phyloP scores from a whole-genome alignment of 2,329 filamentous ascomycete species.

The Paraconiothyrium sp. region DNA sequence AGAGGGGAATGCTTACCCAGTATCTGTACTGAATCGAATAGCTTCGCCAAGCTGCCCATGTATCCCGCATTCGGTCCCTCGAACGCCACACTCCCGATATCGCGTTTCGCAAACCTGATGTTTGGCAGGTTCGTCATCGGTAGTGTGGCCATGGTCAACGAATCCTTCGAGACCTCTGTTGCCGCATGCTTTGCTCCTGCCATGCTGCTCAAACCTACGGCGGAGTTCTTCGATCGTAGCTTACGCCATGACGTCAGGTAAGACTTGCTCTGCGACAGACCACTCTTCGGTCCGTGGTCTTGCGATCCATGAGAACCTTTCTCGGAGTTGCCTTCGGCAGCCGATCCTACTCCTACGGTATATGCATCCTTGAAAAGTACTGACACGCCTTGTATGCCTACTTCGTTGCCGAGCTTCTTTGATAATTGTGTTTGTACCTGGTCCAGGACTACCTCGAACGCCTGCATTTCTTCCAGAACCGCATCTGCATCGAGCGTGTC shows the following conservation, averaged over 20 bases:
- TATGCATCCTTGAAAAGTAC: slow-evolving; percentile 77
- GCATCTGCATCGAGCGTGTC: slow-evolving; percentile 92
- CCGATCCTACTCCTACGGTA: slow-evolving; percentile 42
- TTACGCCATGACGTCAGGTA: slow-evolving; percentile 90
- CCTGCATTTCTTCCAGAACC: slow-evolving; percentile 92
- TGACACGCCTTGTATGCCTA: slow-evolving; percentile 80
- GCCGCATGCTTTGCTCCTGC: slow-evolving; percentile 54
- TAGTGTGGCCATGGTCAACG: slow-evolving; percentile 65
- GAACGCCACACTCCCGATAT: slow-evolving; percentile 74
- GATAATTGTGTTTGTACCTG: slow-evolving; percentile 79
- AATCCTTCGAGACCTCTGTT: slow-evolving; percentile 63
- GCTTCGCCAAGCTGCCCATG: slow-evolving; percentile 85
- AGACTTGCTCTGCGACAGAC: slow-evolving; percentile 66
- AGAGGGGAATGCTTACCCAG: slow-evolving; percentile 72
- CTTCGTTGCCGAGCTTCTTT: slow-evolving; percentile 92
- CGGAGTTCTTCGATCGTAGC: slow-evolving; percentile 86
- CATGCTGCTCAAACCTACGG: slow-evolving; percentile 59
- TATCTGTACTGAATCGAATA: slow-evolving; percentile 93
- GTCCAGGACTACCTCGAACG: slow-evolving; percentile 84
- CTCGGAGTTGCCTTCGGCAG: slow-evolving; percentile 33
- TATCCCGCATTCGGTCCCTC: slow-evolving; percentile 88
- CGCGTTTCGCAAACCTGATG: slow-evolving; percentile 75
- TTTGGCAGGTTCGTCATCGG: slow-evolving; percentile 79
- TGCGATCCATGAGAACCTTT: slow-evolving; percentile 41
- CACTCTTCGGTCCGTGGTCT: slow-evolving; percentile 45